These are phyloP conservation scores for Phalaenopsis hybrid DNA, from an alignment of 116 monocot genomes.

Conservation along the genomic window DNA sequence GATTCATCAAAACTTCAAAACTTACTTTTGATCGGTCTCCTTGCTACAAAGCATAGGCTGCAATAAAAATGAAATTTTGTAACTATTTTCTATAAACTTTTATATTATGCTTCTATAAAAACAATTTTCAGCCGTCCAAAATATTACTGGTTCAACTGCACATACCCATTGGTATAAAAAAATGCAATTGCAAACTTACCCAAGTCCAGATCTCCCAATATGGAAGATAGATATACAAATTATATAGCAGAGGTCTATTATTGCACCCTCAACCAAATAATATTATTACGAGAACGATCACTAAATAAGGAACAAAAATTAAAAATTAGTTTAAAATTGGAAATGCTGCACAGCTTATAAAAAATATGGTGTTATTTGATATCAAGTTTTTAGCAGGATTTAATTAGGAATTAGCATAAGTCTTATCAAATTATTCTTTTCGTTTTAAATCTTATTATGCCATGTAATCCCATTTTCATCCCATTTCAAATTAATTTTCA, in stretches of 20 bases:
- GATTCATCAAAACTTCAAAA: background rate
- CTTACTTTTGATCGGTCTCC: constrained; percentile 32
- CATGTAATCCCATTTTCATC: too few relatives aligned
- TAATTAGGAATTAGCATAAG: too few relatives aligned
- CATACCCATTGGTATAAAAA: background rate
- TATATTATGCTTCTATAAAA: background rate
- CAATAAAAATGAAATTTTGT: constrained; percentile 11
- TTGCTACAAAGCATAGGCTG: constrained; percentile 26
- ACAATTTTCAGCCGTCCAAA: background rate
- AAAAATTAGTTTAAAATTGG: background rate
- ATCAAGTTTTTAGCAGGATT: too few relatives aligned
- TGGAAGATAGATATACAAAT: background rate
- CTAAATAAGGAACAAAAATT: background rate
- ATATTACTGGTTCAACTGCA: background rate
- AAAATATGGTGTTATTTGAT: background rate
- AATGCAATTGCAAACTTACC: background rate
- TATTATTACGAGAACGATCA: background rate
- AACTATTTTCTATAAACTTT: background rate
- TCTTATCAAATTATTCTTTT: too few relatives aligned
- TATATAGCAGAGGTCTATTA: background rate
- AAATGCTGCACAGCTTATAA: background rate
- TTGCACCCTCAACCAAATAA: too few relatives aligned
- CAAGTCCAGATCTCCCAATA: background rate
- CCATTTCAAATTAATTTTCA: too few relatives aligned
- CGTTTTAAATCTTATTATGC: too few relatives aligned